These are phyloP conservation scores for Borovskyia barvae DNA, from an alignment of 208 protist genomes.

Conservation along the genomic window DNA sequence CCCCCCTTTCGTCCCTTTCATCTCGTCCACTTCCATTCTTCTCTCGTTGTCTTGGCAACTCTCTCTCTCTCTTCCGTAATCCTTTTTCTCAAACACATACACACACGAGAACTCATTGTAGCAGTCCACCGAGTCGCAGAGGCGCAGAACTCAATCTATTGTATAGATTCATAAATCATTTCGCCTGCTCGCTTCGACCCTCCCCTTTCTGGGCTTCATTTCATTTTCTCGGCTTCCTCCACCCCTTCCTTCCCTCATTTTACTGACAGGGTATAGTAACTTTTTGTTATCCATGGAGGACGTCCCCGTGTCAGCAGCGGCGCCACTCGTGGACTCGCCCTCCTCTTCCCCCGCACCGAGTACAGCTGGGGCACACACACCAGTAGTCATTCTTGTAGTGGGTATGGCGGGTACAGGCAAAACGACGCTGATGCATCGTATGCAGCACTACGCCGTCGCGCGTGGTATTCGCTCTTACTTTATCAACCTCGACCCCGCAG, in stretches of 20 bases:
- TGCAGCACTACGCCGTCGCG: conserved; percentile 91
- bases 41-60: not conserved
- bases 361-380: conserved; percentile 62
- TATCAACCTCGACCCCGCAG: conserved; percentile 99
- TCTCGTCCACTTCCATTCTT: no score
- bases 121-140: no score
- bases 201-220: conserved; percentile 4
- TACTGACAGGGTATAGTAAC: not conserved
- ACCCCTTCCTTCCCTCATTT: not conserved
- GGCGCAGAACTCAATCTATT: no score
- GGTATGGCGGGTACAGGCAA: conserved; percentile 99
- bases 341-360: no score
- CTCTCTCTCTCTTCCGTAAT: not conserved
- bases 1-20: no score
- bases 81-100: no score
- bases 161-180: no score
- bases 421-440: conserved; percentile 97
- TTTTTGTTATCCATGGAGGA: not conserved
- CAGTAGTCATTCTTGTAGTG: conserved; percentile 95
- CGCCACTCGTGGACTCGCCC: not conserved
- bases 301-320: not conserved
- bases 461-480: conserved; percentile 90
- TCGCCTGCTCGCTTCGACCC: no score
- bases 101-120: no score
- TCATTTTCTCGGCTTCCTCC: conserved; percentile 7